phyloP scores from a whole-genome alignment of 2,329 filamentous ascomycete genomes.

The Talaromyces amestolkiae region DNA sequence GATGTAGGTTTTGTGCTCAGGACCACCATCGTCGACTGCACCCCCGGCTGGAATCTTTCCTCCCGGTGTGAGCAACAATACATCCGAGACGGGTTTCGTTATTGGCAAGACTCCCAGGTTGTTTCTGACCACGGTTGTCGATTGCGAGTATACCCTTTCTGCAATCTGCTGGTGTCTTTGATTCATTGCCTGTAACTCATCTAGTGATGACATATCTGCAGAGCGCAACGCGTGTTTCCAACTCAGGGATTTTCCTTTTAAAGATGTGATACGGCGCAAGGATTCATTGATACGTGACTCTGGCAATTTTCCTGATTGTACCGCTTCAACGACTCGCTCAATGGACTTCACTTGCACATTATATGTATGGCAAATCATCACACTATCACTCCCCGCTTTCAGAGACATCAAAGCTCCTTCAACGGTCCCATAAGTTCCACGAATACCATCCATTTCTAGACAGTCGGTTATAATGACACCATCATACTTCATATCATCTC shows the following conservation, averaged over 20 bases:
- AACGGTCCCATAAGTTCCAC: constrained; percentile 42
- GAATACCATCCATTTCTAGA: constrained; percentile 47
- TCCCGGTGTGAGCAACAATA: constrained; percentile 41
- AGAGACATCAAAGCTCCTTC: constrained; percentile 42
- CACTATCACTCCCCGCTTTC: constrained; percentile 44
- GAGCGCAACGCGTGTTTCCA: constrained; percentile 32
- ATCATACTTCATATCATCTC: constrained; percentile 44
- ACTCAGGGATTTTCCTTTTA: constrained; percentile 39
- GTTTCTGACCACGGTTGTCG: constrained; percentile 43
- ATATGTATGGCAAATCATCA: constrained; percentile 49
- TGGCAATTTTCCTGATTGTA: constrained; percentile 36
- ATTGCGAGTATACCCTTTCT: constrained; percentile 37
- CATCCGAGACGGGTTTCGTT: constrained; percentile 24
- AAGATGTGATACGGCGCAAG: constrained; percentile 31
- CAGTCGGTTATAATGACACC: constrained; percentile 48
- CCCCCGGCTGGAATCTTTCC: constrained; percentile 36
- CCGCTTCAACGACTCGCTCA: constrained; percentile 37
- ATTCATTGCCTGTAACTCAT: constrained; percentile 28
- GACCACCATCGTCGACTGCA: constrained; percentile 40
- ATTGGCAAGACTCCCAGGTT: constrained; percentile 33
- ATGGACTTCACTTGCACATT: constrained; percentile 43
- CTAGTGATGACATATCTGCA: constrained; percentile 13
- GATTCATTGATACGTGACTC: constrained; percentile 35
- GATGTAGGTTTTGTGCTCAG: constrained; percentile 33
- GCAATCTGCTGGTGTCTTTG: constrained; percentile 29